Evolutionary conservation across 2,329 filamentous ascomycete species (phyloP).

Genomic region (Cladosporium sp.): DNA sequence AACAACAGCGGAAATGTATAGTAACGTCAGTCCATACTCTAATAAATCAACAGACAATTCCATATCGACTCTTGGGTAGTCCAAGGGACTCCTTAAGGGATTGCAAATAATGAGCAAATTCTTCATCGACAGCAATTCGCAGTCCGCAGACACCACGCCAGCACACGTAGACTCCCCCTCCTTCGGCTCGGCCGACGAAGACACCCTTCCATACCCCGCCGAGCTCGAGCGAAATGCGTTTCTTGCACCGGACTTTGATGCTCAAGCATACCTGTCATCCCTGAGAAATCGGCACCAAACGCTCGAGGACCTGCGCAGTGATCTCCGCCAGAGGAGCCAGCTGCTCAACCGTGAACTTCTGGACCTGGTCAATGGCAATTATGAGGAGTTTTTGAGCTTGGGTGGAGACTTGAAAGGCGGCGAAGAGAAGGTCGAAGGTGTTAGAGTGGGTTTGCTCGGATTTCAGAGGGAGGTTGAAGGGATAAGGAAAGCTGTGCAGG

Average conservation of each 20-base stretch:
- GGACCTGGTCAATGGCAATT: conserved; percentile 92
- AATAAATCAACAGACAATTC: no score
- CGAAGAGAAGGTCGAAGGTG: conserved; percentile 85
- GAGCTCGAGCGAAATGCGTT: conserved; percentile 82
- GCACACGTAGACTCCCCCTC: conserved; percentile 45
- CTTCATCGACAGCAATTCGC: conserved; percentile 35
- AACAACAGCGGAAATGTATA: no score
- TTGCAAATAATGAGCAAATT: conserved; percentile 42
- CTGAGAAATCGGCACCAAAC: conserved; percentile 88
- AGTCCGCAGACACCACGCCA: conserved; percentile 36
- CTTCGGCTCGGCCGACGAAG: conserved; percentile 39
- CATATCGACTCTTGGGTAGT: no score
- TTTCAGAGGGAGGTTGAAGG: conserved; percentile 78
- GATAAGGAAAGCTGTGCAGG: conserved; percentile 61
- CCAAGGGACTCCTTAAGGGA: background rate
- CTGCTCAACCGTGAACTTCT: conserved; percentile 80
- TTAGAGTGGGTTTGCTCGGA: conserved; percentile 78
- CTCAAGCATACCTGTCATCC: conserved; percentile 75
- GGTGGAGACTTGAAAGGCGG: conserved; percentile 79
- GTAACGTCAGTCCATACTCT: no score
- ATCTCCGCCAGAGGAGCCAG: conserved; percentile 75
- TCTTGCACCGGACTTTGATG: conserved; percentile 69
- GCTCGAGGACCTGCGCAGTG: conserved; percentile 83
- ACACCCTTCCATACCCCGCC: conserved; percentile 77
- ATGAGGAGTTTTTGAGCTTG: conserved; percentile 81